Base-by-base conservation (phyloP, 495 filamentous ascomycete species). In the Xanthoparmelia taractica region DNA sequence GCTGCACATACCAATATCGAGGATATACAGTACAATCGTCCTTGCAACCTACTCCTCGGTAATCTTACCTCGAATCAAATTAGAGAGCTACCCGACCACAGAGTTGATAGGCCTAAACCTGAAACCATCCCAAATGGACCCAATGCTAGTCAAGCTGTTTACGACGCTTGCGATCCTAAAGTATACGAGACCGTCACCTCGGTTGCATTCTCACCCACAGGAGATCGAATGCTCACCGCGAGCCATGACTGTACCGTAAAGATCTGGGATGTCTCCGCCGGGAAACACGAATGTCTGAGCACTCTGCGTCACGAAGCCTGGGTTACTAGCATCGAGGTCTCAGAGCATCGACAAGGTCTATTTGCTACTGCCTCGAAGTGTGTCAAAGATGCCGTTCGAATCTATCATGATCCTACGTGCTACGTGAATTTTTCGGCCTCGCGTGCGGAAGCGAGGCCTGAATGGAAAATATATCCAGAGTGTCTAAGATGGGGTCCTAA, bases 21-120 rank as follows among this genome's bases (percentile, higher is more conserved):
- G 59, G 90, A 89, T 63, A 87, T 91, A 76, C 86, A 90, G 59
- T 96, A 96, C 73, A 96, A 96, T 67, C 82, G 87, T 55, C 80
- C 81, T 0, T 86, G 88, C 29, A 96, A 96, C 70, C 76, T 96
- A 7, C 64, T 92, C 6, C 69, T 93, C 20, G 91, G 92, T 1
- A 83, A 90, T n/a, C 71, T 83, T 6, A 68, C 68, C 4, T 66
- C 64, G 0, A 82, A 82, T 38, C 75, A 73, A 4, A 67, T 96
- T 18, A 72, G 74, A 52, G 88, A 92, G 50, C 77, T 91, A 23
- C 79, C 87, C 0, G 83, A 91, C 47, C 92, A 96, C 68, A 80
- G 83, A 27, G 78, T 87, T 15, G 74, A 74, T 23, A 79, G 86
- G 3, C 83, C 84, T 6, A 71, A 78, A 4, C 74, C 80, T 13